Evolutionary conservation across 2,329 filamentous ascomycete genomes (phyloP), one percentile per base, ranked within the genome.

Genomic region (Seiridium cupressi): DNA sequence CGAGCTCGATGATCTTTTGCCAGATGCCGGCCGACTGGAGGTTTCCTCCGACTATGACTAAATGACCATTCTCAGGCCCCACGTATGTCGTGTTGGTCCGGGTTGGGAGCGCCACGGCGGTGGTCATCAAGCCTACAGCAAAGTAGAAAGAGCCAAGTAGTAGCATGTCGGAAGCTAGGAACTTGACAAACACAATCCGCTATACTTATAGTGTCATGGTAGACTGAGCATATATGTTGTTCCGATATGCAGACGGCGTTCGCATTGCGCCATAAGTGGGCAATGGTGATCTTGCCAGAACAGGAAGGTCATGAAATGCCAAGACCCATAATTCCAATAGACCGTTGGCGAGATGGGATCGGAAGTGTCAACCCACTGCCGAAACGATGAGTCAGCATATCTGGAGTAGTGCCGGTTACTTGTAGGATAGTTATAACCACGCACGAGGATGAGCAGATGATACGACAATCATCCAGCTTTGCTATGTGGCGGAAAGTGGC

Each of bases 41-140:
- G 42, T 70, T 70, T 1, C 71, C 71, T 34, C 71, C 70, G 2
- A 73, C 66, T 7, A 73, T 68, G 4, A 73, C 69, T 3, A 73
- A 64, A 5, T 66, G 65, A 11, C 71, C 71, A 11, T 68, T 68
- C 44, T 63, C 66, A 0, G 71, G 71, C 4, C 71, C 71, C 48
- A 72, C 65, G 48, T 60, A 65, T 10, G 53, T 44, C 64, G 13
- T 44, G 13, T 26, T 57, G 32, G 1, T 38, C 2, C n/a, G 18
- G 26, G n/a, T 18, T 9, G 34, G 13, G 8, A 48, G 55, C 26
- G 44, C 34, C 55, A 57, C 18, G 44, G 44, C 6, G 18, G 34
- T 4, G 31, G 5, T 34, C 7, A 35, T n/a, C 4, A 55, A 44
- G 6, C 7, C n/a, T 13, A 55, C 7, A n/a, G 36, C 9, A 4